phyloP scores from a whole-genome alignment of 2,329 filamentous ascomycete species.

The Epicoccum nigrum region DNA sequence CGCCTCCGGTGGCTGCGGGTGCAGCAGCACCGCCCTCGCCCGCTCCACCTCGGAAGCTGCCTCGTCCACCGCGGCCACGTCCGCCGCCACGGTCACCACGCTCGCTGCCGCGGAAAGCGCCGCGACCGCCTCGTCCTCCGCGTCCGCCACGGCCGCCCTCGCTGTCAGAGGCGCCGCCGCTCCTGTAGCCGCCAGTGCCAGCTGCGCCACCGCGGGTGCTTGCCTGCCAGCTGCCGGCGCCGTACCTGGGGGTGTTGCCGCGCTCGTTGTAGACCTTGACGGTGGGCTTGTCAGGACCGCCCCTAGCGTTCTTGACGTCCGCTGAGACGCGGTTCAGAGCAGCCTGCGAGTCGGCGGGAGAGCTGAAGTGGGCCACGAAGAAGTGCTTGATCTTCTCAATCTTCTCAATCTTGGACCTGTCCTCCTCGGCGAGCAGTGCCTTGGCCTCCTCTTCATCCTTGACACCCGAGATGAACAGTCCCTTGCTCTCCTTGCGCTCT shows the following conservation, averaged over 20 bases:
- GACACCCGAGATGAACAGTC: slow-evolving; percentile 88
- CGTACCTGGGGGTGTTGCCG: slow-evolving; percentile 52
- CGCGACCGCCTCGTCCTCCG: slow-evolving; percentile 53
- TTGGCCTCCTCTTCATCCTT: slow-evolving; percentile 82
- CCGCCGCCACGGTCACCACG: slow-evolving; percentile 51
- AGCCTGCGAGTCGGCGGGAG: slow-evolving; percentile 76
- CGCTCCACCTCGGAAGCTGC: slow-evolving; percentile 38
- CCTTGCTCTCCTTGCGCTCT: slow-evolving; percentile 70
- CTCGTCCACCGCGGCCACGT: slow-evolving; percentile 36
- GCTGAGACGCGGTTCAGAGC: slow-evolving; percentile 76
- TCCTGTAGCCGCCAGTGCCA: slow-evolving; percentile 78
- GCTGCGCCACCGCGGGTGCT: slow-evolving; percentile 66
- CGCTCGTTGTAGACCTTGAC: slow-evolving; percentile 81
- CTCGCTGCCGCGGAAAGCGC: slow-evolving; percentile 60
- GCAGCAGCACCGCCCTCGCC: slow-evolving; percentile 43
- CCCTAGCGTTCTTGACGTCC: slow-evolving; percentile 75
- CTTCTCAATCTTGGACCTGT: slow-evolving; percentile 76
- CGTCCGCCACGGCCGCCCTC: slow-evolving; percentile 69
- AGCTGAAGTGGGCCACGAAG: slow-evolving; percentile 86
- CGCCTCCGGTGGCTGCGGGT: slow-evolving; percentile 45
- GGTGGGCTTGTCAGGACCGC: slow-evolving; percentile 77
- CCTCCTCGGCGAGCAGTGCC: slow-evolving; percentile 81
- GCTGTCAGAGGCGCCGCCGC: slow-evolving; percentile 76
- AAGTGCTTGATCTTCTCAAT: slow-evolving; percentile 75
- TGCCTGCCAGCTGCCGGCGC: slow-evolving; percentile 66